A percentile compares a stretch with the other conserved stretches of the same genome.
These are phyloP conservation scores for Calonectria honghensis DNA, from an alignment of 2,329 filamentous ascomycete genomes.

Conservation along the genomic window DNA sequence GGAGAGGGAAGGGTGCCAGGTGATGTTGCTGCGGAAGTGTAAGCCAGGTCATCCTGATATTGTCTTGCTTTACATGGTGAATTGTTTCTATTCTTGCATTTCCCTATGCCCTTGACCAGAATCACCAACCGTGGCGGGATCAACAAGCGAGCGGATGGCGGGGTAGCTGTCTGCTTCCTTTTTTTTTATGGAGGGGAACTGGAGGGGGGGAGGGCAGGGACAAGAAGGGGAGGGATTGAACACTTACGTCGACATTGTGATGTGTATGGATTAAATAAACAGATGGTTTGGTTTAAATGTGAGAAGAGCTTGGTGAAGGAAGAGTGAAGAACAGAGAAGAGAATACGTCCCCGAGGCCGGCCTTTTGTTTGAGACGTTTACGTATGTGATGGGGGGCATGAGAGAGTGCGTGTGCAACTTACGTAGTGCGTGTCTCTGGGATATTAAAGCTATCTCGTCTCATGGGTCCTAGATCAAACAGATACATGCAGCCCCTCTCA, in stretches of 20 bases:
- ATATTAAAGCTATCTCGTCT: constrained; percentile 35
- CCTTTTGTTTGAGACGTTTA: constrained; percentile 35
- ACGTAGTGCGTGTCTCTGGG: constrained; percentile 36
- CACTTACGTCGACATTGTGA: constrained; percentile 61
- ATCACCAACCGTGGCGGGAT: constrained; percentile 11
- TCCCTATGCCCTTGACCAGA: not conserved
- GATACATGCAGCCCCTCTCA: not conserved
- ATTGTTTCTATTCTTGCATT: not conserved
- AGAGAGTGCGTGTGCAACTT: constrained; percentile 42
- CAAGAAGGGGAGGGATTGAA: constrained; percentile 1
- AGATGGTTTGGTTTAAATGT: not conserved
- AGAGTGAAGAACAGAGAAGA: constrained; percentile 27
- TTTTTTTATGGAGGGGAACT: constrained; percentile 37
- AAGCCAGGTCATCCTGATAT: constrained; percentile 38
- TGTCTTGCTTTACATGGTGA: constrained; percentile 19
- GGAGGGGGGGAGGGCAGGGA: not conserved
- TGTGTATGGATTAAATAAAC: constrained; percentile 16
- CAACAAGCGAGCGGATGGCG: constrained; percentile 32
- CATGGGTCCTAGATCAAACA: constrained; percentile 6
- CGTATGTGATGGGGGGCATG: constrained; percentile 23
- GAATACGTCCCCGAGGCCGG: constrained; percentile 30
- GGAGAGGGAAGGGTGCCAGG: constrained; percentile 89
- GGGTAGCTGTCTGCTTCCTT: constrained; percentile 38
- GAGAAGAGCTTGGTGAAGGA: constrained; percentile 21
- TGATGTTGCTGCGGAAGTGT: constrained; percentile 81